Base-by-base conservation (phyloP, 139 green algal species). In the Klebsormidium nitens region DNA sequence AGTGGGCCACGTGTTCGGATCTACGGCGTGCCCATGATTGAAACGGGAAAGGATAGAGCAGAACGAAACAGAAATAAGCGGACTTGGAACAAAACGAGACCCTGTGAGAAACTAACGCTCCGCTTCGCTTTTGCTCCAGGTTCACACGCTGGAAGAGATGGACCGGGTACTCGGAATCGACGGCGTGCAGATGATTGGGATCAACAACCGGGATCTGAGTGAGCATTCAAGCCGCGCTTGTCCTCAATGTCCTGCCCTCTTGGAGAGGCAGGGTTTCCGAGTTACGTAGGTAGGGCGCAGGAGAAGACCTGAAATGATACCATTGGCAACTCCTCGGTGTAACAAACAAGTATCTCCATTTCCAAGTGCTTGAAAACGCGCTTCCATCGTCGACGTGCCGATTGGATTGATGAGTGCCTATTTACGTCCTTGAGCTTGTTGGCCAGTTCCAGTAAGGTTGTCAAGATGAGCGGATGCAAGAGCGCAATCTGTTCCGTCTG, bases 191-290 rank as follows among this genome's bases (percentile, higher is more conserved):
- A 68, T 99, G 46, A 83, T 99, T 59, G 95, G 95, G 66, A 98
- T 99, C 85, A 99, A 99, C 86, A 98, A 98, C 87, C 84, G 90
- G 29, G 87, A 98, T 84, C 84, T 99, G 71, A 79, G 85, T 36
- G 26, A 28, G 35, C 34, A 31, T 36, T 5, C n/a, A n/a, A n/a
- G 23, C n/a, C 14, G 6, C n/a, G 26, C 46, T 26, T 32, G 34
- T 55, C 23, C 46, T 31, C 23, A 31, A 31, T 55, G 23, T 55
- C 23, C 46, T 55, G 46, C 46, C 23, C 46, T 23, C 23, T 55
- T 59, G 36, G 8, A 34, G 8, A 38, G 11, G n/a, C 14, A 11
- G 14, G 60, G 8, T 11, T 14, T 59, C 34, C 42, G 11, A 11
- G n/a, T 68, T 11, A 11, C 42, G 11, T 11, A 68, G 8, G 37